Base-by-base conservation (phyloP, 2,329 filamentous ascomycete species). In the Exophiala sp. region DNA sequence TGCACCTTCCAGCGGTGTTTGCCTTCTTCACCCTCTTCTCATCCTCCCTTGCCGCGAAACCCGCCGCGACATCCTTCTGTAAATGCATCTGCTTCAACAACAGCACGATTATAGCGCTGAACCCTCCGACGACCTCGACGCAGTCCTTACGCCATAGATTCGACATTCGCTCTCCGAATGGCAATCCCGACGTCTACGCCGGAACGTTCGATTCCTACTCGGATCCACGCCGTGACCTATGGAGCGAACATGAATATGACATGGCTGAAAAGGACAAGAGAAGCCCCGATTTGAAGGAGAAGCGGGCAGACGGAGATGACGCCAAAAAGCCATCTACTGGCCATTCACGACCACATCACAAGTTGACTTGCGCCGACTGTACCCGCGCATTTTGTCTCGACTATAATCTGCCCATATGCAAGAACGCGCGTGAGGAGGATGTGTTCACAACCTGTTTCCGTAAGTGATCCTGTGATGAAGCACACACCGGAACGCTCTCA, bases 31-130 rank as follows among this genome's bases (percentile, higher is more conserved):
- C 32, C 38, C 41, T 52, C 44, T 34, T 55, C n/a, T 9, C 40
- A 7, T 19, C 29, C 5, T 39, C 53, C 30, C 38, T 48, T 3
- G 43, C 38, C 44, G 48, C 54, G 27, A 53, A 55, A 42, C 50
- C 49, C 75, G 74, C 73, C 37, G 73, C 75, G 19, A 79, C 80
- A 13, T 82, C 80, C 51, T 85, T 84, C 68, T 85, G 82, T 76
- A 85, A 85, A 77, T 85, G 82, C 65, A 83, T 80, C 49, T 85
- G 82, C 66, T 80, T 80, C 67, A 74, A 74, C 43, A 84, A 85
- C 64, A 81, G 76, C 68, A 83, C 80, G 47, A 83, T 85, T 44
- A 83, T 85, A 57, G 77, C 80, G 14, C 76, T 85, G 50, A 74
- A 80, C 54, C 71, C 73, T 7, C 68, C 69, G 35, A 19, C 51